Conservation (phyloP, 805 yeast genomes). For the Saccharomyces jurei region DNA sequence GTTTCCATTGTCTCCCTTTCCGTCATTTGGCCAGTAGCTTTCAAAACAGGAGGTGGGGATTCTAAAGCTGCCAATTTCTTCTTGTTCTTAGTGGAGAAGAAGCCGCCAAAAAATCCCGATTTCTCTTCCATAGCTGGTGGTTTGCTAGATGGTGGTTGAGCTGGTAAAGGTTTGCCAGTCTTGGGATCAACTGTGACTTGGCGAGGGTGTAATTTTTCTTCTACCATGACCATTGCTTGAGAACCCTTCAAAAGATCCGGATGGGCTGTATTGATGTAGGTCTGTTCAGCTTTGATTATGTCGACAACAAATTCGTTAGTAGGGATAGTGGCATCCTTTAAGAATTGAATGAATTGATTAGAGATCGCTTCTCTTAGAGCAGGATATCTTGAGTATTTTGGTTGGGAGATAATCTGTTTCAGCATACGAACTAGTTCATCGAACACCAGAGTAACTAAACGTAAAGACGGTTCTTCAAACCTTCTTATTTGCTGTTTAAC, state of each 20-base stretch:
- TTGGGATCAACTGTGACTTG: conserved; percentile 80
- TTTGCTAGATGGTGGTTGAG: conserved; percentile 25
- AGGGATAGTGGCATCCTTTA: conserved; percentile 73
- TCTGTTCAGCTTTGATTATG: conserved; percentile 77
- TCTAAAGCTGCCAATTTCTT: conserved; percentile 93
- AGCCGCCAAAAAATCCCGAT: conserved; percentile 91
- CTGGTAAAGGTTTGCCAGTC: conserved; percentile 72
- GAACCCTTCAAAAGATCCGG: conserved; percentile 94
- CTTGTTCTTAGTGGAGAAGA: conserved; percentile 85
- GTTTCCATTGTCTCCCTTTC: conserved; percentile 96
- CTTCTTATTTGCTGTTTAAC: conserved; percentile 90
- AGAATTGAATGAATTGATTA: conserved; percentile 66
- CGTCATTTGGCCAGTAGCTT: conserved; percentile 83
- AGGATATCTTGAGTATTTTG: conserved; percentile 84
- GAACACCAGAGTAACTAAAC: conserved; percentile 83
- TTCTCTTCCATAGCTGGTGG: conserved; percentile 34
- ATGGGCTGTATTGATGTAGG: conserved; percentile 95
- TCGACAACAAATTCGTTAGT: conserved; percentile 81
- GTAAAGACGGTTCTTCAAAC: conserved; percentile 86
- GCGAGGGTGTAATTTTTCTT: conserved; percentile 69
- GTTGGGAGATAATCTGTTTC: conserved; percentile 72
- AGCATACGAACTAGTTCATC: conserved; percentile 91
- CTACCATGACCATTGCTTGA: conserved; percentile 85
- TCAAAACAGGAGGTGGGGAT: conserved; percentile 91
- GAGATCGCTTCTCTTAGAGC: conserved; percentile 80